These are phyloP conservation scores for Sistotremastrum niveocremeum DNA, from an alignment of 768 basidiomycete genomes.

Conservation along the genomic window DNA sequence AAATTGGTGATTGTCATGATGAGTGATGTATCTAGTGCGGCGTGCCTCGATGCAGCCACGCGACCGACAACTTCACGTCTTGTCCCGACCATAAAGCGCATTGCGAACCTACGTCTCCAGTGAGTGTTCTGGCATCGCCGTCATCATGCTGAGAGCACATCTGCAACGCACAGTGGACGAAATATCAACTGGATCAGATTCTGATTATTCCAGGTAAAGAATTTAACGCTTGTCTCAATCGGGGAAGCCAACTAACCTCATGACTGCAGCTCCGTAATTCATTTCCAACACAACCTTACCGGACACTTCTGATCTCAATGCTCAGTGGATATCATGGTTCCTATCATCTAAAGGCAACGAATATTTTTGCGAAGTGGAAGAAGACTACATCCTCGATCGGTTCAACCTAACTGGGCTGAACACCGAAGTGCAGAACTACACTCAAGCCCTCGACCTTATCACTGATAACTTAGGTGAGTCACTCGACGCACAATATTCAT, in stretches of 20 bases:
- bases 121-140: no score
- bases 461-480: constrained; percentile 84
- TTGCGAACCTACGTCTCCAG: no score
- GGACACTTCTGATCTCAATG: not conserved
- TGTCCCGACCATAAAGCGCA: no score
- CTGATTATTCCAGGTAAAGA: constrained; percentile 86
- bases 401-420: constrained; percentile 98
- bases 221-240: not conserved
- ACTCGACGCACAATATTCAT: not conserved
- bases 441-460: constrained; percentile 88
- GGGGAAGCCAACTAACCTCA: not conserved
- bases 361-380: constrained; percentile 99
- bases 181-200: constrained; percentile 84
- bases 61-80: no score
- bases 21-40: no score
- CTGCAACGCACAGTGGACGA: constrained; percentile 52
- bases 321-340: constrained; percentile 96
- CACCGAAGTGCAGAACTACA: constrained; percentile 89
- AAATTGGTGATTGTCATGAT: no score
- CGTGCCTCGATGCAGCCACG: no score
- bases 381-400: constrained; percentile 95
- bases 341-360: constrained; percentile 96
- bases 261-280: constrained; percentile 13
- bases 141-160: no score
- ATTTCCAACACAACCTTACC: constrained; percentile 5